Evolutionary conservation across 352 stramenopile genomes (phyloP).

Genomic region (Phytophthora macrochlamydospora): DNA sequence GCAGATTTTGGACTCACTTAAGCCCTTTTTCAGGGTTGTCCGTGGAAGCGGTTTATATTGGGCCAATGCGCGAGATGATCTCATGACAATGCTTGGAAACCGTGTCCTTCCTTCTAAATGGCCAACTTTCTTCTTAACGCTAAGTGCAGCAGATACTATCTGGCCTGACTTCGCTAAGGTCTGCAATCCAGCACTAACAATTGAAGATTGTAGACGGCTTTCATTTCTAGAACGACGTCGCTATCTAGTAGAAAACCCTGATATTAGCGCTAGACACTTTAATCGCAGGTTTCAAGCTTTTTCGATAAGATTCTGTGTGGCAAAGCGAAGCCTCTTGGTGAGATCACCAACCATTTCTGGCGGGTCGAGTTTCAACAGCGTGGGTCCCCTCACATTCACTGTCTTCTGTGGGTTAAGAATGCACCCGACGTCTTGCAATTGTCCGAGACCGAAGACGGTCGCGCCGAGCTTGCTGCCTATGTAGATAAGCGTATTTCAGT

Average conservation of each 20-base stretch:
- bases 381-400: neutral
- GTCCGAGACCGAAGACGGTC: neutral
- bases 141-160: conserved; percentile 26
- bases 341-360: conserved; percentile 5
- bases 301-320: conserved; percentile 9
- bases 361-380: neutral
- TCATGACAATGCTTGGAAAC: conserved; percentile 17
- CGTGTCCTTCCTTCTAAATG: conserved; percentile 1
- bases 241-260: neutral
- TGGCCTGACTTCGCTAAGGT: conserved; percentile 30
- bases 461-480: neutral
- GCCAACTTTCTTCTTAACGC: conserved; percentile 18
- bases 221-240: no score
- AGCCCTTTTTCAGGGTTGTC: conserved; percentile 6
- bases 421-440: neutral
- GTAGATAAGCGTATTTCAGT: neutral
- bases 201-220: neutral
- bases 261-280: conserved; percentile 3
- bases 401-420: neutral
- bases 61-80: conserved; percentile 6
- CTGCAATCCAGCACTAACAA: conserved; percentile 15
- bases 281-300: conserved; percentile 8
- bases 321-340: neutral
- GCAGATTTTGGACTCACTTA: conserved; percentile 5
- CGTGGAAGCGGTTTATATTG: conserved; percentile 11